Conservation (phyloP, 164 flowering plant species). For the Macadamia integrifolia region DNA sequence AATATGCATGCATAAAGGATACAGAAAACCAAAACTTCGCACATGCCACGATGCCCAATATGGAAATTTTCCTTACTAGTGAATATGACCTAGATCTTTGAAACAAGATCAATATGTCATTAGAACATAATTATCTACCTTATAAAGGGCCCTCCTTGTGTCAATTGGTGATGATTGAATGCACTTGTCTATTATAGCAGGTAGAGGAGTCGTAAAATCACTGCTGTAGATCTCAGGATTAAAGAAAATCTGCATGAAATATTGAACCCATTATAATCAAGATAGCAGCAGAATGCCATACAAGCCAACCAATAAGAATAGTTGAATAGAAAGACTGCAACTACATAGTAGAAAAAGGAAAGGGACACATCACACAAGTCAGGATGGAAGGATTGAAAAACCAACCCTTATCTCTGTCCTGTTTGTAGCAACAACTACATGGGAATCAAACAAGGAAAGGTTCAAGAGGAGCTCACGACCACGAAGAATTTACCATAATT, state of each 20-base stretch:
- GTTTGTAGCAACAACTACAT: too few relatives aligned
- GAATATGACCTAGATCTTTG: neutral
- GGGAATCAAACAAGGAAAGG: too few relatives aligned
- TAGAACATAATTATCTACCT: constrained; percentile 41
- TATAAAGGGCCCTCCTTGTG: constrained; percentile 90
- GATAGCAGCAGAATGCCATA: neutral
- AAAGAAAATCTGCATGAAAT: constrained; percentile 69
- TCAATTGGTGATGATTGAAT: constrained; percentile 99
- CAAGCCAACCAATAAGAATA: neutral
- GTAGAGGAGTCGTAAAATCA: constrained; percentile 75
- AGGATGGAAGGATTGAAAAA: too few relatives aligned
- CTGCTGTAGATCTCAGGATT: constrained; percentile 85
- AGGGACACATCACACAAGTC: too few relatives aligned
- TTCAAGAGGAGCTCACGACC: too few relatives aligned
- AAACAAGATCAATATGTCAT: neutral
- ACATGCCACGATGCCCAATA: neutral
- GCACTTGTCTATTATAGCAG: constrained; percentile 87
- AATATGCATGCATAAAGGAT: too few relatives aligned
- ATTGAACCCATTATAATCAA: constrained; percentile 8
- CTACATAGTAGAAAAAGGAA: too few relatives aligned
- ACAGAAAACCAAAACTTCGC: too few relatives aligned
- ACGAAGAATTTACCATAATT: too few relatives aligned
- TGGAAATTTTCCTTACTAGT: neutral
- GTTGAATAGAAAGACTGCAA: too few relatives aligned
- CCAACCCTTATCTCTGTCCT: too few relatives aligned